phyloP scores from a whole-genome alignment of 352 stramenopile genomes.

The Plasmopara halstedii region DNA sequence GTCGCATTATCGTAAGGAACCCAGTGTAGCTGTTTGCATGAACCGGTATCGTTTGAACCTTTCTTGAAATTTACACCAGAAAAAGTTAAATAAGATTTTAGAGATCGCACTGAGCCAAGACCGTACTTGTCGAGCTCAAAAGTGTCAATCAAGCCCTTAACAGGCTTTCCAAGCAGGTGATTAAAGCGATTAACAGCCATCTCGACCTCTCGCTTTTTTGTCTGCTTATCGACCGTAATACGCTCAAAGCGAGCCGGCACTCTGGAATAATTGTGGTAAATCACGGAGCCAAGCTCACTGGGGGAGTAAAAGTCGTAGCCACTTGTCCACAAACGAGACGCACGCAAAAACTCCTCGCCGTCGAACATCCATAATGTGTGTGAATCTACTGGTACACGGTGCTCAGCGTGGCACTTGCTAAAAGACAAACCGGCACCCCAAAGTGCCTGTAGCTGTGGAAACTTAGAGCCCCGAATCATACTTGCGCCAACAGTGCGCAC shows the following conservation, averaged over 20 bases:
- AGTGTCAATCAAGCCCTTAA: conserved; percentile 51
- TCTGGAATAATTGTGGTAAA: conserved; percentile 76
- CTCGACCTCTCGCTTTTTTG: conserved; percentile 40
- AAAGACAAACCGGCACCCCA: conserved; percentile 80
- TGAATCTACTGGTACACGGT: conserved; percentile 59
- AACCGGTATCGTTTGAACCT: conserved; percentile 44
- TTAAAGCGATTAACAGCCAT: conserved; percentile 54
- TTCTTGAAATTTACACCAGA: conserved; percentile 44
- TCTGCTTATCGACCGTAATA: conserved; percentile 34
- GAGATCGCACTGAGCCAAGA: conserved; percentile 45
- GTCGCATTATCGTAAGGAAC: conserved; percentile 51
- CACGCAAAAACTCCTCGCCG: conserved; percentile 59
- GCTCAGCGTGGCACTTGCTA: conserved; percentile 79
- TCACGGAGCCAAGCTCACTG: conserved; percentile 41
- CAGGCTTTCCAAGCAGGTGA: conserved; percentile 41
- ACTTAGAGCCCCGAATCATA: conserved; percentile 70
- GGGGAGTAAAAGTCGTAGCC: conserved; percentile 72
- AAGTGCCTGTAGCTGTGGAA: conserved; percentile 60
- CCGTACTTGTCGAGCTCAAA: conserved; percentile 55
- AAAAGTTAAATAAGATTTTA: conserved; percentile 55
- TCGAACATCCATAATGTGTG: conserved; percentile 80
- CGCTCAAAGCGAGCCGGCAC: conserved; percentile 55
- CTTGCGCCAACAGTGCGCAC: conserved; percentile 72
- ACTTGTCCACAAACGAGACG: conserved; percentile 51
- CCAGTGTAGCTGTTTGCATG: conserved; percentile 63